These are phyloP conservation scores for Cryptococcus sp. DNA, from an alignment of 1,284 basidiomycete genomes.

Conservation along the genomic window DNA sequence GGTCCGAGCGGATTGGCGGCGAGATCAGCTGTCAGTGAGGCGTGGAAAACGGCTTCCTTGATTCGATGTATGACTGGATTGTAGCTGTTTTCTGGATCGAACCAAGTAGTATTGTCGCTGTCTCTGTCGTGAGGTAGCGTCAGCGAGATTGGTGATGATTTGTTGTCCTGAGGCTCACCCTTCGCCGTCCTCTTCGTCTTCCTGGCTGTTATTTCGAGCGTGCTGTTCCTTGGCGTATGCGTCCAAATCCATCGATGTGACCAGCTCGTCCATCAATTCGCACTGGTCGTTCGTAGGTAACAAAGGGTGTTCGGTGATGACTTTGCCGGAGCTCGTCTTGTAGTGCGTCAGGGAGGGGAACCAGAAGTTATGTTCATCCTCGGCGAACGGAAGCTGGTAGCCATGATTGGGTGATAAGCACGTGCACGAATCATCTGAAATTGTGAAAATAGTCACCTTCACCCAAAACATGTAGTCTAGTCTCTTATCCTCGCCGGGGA, in stretches of 20 bases:
- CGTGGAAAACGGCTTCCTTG: conserved; percentile 89
- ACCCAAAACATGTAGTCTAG: conserved; percentile 81
- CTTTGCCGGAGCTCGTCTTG: conserved; percentile 73
- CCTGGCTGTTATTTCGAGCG: conserved; percentile 11
- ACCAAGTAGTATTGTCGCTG: conserved; percentile 64
- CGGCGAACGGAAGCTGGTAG: conserved; percentile 84
- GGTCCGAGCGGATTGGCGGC: conserved; percentile 73
- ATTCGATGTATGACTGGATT: conserved; percentile 88
- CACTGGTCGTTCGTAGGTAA: conserved; percentile 79
- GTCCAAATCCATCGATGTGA: conserved; percentile 81
- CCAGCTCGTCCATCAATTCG: conserved; percentile 79
- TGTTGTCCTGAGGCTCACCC: conserved; percentile 11
- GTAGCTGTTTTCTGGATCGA: conserved; percentile 71
- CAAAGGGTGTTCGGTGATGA: conserved; percentile 72
- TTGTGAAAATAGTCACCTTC: conserved; percentile 59
- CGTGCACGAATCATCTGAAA: conserved; percentile 1
- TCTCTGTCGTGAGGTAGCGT: conserved; percentile 6
- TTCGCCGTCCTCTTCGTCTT: conserved; percentile 23
- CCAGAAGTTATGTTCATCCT: conserved; percentile 83
- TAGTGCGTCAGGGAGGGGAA: conserved; percentile 80
- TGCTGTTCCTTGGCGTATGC: conserved; percentile 25
- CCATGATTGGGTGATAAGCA: not conserved
- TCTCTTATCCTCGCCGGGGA: conserved; percentile 58
- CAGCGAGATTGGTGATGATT: not conserved
- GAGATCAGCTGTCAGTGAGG: conserved; percentile 73